These are phyloP conservation scores for Quercus dentata DNA, from an alignment of 306 rosid genomes.

Conservation along the genomic window DNA sequence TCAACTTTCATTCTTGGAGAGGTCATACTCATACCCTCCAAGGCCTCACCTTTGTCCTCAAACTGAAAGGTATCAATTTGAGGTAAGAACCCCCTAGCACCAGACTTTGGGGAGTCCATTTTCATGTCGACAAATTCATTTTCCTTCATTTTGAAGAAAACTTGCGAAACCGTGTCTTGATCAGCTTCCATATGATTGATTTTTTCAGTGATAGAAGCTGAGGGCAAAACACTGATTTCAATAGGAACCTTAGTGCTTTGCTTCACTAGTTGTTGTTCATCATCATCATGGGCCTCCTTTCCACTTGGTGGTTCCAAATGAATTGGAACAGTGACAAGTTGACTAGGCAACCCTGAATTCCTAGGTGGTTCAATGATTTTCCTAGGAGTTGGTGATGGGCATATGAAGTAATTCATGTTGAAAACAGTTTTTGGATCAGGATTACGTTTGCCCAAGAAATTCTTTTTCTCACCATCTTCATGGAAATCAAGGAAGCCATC, in stretches of 20 bases:
- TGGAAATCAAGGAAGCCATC: conserved; percentile 52
- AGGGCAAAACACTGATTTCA: conserved; percentile 13
- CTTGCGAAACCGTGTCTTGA: conserved; percentile 43
- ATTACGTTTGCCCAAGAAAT: conserved; percentile 21
- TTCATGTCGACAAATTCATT: conserved; percentile 80
- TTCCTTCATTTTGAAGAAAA: conserved; percentile 61
- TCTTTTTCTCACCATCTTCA: conserved; percentile 41
- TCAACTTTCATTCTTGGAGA: conserved; percentile 49
- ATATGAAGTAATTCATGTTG: conserved; percentile 48
- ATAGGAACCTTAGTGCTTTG: conserved; percentile 8
- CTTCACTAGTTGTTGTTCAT: conserved; percentile 15
- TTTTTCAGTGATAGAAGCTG: conserved; percentile 9
- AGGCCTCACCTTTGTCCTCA: conserved; percentile 44
- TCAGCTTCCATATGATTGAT: conserved; percentile 30
- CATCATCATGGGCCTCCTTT: neutral
- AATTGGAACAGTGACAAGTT: conserved; percentile 37
- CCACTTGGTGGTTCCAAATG: conserved; percentile 32
- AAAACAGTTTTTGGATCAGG: conserved; percentile 31
- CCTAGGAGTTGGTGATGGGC: conserved; percentile 46
- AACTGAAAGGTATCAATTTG: conserved; percentile 31
- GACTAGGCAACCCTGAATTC: conserved; percentile 25
- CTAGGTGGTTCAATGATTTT: conserved; percentile 14
- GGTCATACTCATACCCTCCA: conserved; percentile 19
- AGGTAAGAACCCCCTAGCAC: conserved; percentile 35
- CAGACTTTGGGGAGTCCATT: conserved; percentile 65